Conservation (phyloP, 345 rosid genomes). For the Arabidopsis arenosa region DNA sequence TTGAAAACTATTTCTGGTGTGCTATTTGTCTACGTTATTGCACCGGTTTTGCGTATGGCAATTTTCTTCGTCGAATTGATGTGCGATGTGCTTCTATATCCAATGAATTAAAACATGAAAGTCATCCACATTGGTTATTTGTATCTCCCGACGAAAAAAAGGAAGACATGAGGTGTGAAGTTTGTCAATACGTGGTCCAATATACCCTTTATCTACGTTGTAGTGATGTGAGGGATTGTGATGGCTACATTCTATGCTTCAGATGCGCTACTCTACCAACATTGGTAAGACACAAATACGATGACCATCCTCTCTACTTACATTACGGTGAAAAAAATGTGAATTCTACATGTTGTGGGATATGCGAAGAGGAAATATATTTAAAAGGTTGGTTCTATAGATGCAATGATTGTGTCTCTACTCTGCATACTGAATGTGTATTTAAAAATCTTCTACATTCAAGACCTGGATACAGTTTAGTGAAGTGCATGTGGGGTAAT, state of each 20-base stretch:
- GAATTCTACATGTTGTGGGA: not conserved
- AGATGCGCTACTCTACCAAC: slow-evolving; percentile 21
- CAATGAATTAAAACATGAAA: slow-evolving; percentile 9
- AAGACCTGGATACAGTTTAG: not conserved
- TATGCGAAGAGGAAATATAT: slow-evolving; percentile 14
- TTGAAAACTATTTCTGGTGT: accelerated
- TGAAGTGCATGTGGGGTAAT: no score
- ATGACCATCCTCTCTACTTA: slow-evolving; percentile 30
- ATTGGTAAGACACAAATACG: slow-evolving; percentile 6
- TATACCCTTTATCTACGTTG: not conserved
- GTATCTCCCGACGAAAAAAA: not conserved
- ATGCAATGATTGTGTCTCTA: slow-evolving; percentile 2
- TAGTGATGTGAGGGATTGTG: not conserved
- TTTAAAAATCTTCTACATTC: not conserved
- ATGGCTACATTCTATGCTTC: slow-evolving; percentile 5
- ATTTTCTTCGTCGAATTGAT: not conserved
- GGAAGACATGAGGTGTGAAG: not conserved
- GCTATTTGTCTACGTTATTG: not conserved
- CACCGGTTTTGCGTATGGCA: not conserved
- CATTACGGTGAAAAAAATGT: not conserved
- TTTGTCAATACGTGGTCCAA: not conserved
- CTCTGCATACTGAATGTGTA: slow-evolving; percentile 18
- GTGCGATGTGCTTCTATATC: slow-evolving; percentile 16
- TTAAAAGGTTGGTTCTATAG: slow-evolving; percentile 2
- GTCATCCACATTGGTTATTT: slow-evolving; percentile 16